These are phyloP conservation scores for Knoxia roxburghii DNA, from an alignment of 257 asterid species.

Conservation along the genomic window DNA sequence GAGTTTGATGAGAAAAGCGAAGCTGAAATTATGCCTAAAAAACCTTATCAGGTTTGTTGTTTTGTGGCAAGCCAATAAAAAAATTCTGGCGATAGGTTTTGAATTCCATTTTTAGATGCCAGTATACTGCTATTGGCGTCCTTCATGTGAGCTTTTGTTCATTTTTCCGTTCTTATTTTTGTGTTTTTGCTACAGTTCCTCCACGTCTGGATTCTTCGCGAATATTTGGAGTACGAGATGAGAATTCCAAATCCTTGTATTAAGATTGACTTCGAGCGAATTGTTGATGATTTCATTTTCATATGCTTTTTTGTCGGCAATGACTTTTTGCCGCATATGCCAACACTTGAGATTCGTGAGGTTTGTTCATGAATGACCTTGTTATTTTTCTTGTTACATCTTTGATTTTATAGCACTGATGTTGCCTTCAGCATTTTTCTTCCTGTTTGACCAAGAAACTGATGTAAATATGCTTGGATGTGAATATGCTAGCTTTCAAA, in stretches of 20 bases:
- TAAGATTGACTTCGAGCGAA: constrained; percentile 74
- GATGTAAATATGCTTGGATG: not conserved
- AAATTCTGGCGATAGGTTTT: not conserved
- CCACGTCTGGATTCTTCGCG: constrained; percentile 93
- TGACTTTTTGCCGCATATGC: constrained; percentile 98
- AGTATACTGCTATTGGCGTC: not conserved
- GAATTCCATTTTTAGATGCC: not conserved
- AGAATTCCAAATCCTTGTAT: constrained; percentile 80
- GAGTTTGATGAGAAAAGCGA: constrained; percentile 94
- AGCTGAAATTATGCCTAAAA: constrained; percentile 65
- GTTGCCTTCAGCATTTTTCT: not conserved
- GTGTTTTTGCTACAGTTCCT: constrained; percentile 58
- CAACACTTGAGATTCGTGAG: constrained; percentile 99
- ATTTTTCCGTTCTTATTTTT: too few species aligned
- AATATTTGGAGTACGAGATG: constrained; percentile 89
- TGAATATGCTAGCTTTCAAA: not conserved
- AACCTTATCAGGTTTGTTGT: constrained; percentile 74
- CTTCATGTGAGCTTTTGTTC: not conserved
- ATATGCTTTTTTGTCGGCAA: constrained; percentile 97
- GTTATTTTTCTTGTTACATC: not conserved
- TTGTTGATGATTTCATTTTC: constrained; percentile 89
- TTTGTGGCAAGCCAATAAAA: not conserved
- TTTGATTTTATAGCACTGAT: not conserved
- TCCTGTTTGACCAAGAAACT: not conserved
- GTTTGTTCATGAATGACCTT: constrained; percentile 28